These are phyloP conservation scores for Naegleria gruberi DNA, from an alignment of 208 protist genomes.

Conservation along the genomic window DNA sequence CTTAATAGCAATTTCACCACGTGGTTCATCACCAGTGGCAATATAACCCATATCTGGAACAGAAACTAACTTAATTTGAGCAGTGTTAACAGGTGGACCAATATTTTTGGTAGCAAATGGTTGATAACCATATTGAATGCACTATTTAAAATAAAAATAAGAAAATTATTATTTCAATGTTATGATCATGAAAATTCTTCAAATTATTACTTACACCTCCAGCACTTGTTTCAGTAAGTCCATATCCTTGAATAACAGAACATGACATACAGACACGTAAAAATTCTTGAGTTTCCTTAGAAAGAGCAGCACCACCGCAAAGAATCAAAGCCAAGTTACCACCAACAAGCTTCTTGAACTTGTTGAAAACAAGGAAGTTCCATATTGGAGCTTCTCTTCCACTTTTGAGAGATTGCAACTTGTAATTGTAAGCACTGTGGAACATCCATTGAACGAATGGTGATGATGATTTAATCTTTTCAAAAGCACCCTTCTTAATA, in stretches of 20 bases:
- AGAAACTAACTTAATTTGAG: conserved; percentile 55
- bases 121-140: not conserved
- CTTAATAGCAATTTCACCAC: conserved; percentile 53
- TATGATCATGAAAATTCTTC: too few relatives aligned
- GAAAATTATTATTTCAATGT: too few relatives aligned
- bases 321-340: conserved; percentile 28
- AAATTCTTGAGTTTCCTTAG: conserved; percentile 29
- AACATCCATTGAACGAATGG: not conserved
- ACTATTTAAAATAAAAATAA: too few relatives aligned
- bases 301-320: conserved; percentile 31
- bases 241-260: conserved; percentile 16
- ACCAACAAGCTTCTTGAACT: conserved; percentile 17
- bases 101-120: not conserved
- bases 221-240: not conserved
- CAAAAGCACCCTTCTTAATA: conserved; percentile 17
- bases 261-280: conserved; percentile 9
- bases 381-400: conserved; percentile 15
- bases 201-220: too few relatives aligned
- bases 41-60: conserved; percentile 68
- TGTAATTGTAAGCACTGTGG: not conserved
- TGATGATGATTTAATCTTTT: not conserved
- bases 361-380: conserved; percentile 40
- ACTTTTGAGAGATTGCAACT: not conserved
- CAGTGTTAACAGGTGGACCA: not conserved
- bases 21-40: conserved; percentile 15